phyloP scores from a whole-genome alignment of 1,284 basidiomycete genomes.

The Hemileia vastatrix region DNA sequence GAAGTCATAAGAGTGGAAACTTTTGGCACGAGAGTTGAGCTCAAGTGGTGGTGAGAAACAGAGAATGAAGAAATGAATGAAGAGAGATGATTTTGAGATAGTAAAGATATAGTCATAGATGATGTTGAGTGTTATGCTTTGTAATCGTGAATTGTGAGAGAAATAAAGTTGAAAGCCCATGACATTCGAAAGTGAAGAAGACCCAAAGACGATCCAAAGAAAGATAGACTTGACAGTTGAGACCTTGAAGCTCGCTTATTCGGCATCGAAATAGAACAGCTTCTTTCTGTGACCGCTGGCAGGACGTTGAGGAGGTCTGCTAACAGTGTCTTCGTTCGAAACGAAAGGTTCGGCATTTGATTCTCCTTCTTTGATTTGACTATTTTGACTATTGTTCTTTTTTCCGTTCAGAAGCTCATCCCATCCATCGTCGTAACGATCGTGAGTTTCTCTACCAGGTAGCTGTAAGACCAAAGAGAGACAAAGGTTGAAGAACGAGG shows the following conservation, averaged over 20 bases:
- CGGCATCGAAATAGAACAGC: not conserved
- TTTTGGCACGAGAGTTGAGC: no score
- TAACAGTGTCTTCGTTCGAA: not conserved
- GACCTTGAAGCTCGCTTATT: not conserved
- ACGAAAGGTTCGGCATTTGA: not conserved
- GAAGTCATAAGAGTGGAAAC: no score
- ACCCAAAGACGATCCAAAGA: not conserved
- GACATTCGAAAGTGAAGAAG: not conserved
- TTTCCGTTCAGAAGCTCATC: not conserved
- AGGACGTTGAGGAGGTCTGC: not conserved
- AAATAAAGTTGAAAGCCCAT: no score
- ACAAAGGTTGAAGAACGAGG: no score
- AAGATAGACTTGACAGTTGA: not conserved
- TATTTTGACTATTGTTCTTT: not conserved
- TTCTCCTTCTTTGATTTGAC: not conserved
- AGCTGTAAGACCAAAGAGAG: constrained; percentile 16
- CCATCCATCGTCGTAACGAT: constrained; percentile 35
- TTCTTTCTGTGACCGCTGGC: not conserved
- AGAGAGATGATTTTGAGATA: no score
- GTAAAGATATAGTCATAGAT: no score
- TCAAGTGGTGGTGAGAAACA: no score
- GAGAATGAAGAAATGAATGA: no score
- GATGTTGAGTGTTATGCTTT: no score
- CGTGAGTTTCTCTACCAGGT: constrained; percentile 35
- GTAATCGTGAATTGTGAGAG: no score